Evolutionary conservation across 2,329 filamentous ascomycete genomes (phyloP).

Genomic region (Colletotrichum siamense): DNA sequence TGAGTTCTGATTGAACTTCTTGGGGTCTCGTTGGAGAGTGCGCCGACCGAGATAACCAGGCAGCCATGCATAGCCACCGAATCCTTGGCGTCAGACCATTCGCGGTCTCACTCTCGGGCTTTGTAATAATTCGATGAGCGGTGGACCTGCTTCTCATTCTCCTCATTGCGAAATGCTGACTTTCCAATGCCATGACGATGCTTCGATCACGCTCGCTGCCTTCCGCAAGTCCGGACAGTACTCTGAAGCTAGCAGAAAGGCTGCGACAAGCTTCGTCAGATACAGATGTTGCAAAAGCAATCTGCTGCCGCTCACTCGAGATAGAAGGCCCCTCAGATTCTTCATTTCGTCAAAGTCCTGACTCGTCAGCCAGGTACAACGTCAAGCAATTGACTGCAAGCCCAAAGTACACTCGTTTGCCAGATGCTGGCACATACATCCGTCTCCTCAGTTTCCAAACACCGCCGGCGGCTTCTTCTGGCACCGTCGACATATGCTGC

Average conservation of each 20-base stretch:
- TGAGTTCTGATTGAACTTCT: neutral
- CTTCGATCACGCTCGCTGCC: neutral
- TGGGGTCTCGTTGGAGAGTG: neutral
- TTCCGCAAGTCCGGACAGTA: fast-evolving
- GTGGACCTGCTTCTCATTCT: neutral
- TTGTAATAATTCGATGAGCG: neutral
- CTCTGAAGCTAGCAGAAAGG: neutral
- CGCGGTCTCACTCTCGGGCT: neutral
- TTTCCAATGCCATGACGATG: neutral
- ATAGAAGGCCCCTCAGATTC: neutral
- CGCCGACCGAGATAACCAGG: neutral
- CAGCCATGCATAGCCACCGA: neutral
- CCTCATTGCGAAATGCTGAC: fast-evolving
- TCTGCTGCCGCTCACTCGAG: neutral
- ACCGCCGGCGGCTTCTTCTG: too few species aligned
- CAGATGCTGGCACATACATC: neutral
- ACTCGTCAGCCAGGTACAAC: neutral
- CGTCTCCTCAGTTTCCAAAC: neutral
- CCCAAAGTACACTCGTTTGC: neutral
- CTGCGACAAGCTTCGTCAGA: neutral
- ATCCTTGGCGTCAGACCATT: neutral
- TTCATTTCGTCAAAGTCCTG: neutral
- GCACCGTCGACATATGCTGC: neutral
- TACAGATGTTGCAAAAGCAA: neutral
- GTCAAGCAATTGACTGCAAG: neutral